These are phyloP conservation scores for Tolypocladium album DNA, from an alignment of 2,329 filamentous ascomycete species.

Conservation along the genomic window DNA sequence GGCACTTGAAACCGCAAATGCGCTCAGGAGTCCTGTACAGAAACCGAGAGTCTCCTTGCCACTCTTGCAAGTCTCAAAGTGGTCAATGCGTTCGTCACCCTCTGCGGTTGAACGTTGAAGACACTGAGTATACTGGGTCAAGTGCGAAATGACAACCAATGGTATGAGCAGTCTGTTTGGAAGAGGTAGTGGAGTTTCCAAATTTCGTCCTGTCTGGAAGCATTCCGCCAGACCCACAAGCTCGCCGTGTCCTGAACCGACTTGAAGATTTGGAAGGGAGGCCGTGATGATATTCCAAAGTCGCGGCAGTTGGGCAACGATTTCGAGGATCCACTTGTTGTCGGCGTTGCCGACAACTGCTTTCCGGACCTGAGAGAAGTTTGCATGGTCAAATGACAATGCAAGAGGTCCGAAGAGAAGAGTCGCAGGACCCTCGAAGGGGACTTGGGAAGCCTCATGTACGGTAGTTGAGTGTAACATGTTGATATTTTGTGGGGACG, in stretches of 20 bases:
- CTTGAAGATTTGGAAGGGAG: neutral
- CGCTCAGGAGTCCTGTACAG: conserved; percentile 27
- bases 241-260: neutral
- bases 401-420: conserved; percentile 1
- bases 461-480: neutral
- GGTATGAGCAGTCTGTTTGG: conserved; percentile 23
- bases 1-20: conserved; percentile 23
- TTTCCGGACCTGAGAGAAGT: neutral
- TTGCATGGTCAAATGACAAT: neutral
- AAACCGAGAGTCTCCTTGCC: conserved; percentile 17
- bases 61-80: neutral
- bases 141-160: conserved; percentile 25
- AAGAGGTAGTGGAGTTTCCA: conserved; percentile 5
- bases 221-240: neutral
- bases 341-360: neutral
- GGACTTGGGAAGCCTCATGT: neutral
- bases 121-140: conserved; percentile 18
- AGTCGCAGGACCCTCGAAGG: neutral
- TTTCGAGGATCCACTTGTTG: neutral
- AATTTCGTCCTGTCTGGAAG: neutral
- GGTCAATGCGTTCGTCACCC: neutral
- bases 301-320: neutral
- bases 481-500: neutral
- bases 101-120: neutral
- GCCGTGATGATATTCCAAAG: neutral